Percentiles rank a stretch among this genome's conserved stretches.
Evolutionary conservation across 768 basidiomycete species (phyloP).

Genomic region (Scleroderma bovista): DNA sequence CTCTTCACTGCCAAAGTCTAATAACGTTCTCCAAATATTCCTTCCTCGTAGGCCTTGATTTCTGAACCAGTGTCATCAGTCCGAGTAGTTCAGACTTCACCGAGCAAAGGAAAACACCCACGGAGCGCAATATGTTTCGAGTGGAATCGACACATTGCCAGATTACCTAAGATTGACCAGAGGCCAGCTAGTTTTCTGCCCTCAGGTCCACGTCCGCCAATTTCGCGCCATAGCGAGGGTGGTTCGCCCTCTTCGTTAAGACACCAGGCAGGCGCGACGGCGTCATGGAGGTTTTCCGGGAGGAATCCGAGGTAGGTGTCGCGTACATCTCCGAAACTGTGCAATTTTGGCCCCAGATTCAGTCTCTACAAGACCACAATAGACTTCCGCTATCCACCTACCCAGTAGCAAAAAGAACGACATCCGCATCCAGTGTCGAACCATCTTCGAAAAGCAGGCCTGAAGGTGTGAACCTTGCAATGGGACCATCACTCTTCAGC

Average conservation of each 20-base stretch:
- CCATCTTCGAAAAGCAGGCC: too few species aligned
- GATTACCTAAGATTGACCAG: constrained; percentile 61
- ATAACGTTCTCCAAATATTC: constrained; percentile 28
- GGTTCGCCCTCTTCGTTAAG: constrained; percentile 29
- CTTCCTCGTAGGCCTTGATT: too few species aligned
- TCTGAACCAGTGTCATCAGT: constrained; percentile 26
- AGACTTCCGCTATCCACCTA: too few species aligned
- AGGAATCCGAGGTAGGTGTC: constrained; percentile 13
- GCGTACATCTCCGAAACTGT: constrained; percentile 16
- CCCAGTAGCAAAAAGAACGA: constrained; percentile 48
- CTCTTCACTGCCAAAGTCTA: too few species aligned
- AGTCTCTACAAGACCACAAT: too few species aligned
- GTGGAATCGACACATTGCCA: constrained; percentile 59
- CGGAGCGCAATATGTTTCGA: constrained; percentile 63
- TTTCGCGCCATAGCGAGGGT: constrained; percentile 34
- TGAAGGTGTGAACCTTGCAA: too few species aligned
- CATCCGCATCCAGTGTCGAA: too few species aligned
- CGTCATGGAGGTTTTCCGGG: constrained; percentile 13
- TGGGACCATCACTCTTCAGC: too few species aligned
- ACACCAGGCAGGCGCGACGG: constrained; percentile 26
- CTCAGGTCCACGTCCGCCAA: constrained; percentile 33
- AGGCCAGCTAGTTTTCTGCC: constrained; percentile 23
- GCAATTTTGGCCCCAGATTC: too few species aligned
- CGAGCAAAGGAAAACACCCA: constrained; percentile 30
- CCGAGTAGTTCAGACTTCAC: not conserved